Evolutionary conservation across 495 filamentous ascomycete genomes (phyloP).

Genomic region (Neurospora sp.): DNA sequence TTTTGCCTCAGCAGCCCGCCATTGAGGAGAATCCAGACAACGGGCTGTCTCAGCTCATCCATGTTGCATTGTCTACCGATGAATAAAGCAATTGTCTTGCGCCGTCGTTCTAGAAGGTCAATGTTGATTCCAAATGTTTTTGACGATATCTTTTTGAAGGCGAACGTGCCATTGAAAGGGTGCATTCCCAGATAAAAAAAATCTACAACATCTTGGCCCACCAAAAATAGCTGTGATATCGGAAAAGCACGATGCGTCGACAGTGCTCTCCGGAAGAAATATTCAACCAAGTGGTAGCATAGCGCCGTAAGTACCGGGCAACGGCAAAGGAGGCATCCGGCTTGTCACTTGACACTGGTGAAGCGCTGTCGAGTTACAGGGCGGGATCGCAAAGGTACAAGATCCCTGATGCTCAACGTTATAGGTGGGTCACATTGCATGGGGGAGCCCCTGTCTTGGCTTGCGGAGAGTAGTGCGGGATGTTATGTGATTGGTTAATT

Average conservation of each 20-base stretch:
- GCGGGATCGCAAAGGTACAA: constrained; percentile 8
- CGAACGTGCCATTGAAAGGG: background rate
- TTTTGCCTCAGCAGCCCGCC: background rate
- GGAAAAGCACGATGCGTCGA: background rate
- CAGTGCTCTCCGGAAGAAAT: background rate
- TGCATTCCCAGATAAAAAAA: background rate
- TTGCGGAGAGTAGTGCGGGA: constrained; percentile 11
- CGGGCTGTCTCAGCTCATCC: background rate
- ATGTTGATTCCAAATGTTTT: background rate
- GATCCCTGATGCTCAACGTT: constrained; percentile 2
- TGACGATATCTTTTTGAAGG: background rate
- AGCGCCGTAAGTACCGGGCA: background rate
- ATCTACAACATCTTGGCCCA: background rate
- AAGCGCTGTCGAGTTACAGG: constrained; percentile 22
- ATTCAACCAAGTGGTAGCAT: background rate
- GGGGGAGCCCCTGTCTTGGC: constrained; percentile 7
- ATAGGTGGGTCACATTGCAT: background rate
- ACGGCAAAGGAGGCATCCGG: background rate
- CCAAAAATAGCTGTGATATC: background rate
- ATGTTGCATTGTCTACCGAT: background rate
- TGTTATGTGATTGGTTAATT: constrained; percentile 25
- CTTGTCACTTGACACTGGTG: constrained; percentile 19
- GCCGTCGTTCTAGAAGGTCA: background rate
- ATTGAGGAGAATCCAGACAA: background rate
- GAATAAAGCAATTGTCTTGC: background rate